Evolutionary conservation across 345 rosid species (phyloP), one percentile per base, ranked within the genome.

Genomic region (Turnera subulata): DNA sequence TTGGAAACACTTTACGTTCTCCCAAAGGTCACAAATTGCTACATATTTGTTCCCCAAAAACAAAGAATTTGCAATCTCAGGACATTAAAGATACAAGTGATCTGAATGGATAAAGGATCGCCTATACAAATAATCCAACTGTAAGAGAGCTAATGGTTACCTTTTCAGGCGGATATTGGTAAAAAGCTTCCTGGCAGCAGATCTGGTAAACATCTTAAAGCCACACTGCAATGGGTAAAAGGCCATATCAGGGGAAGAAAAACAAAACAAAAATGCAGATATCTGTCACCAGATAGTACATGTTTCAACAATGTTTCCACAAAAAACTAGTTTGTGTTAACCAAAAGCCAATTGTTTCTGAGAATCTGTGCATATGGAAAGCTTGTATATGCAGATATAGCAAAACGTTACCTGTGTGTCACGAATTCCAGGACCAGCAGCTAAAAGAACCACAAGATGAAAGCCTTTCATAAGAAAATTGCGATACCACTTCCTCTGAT

Each of bases 401-500:
- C 9, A 24, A 47, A 29, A 59, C 40, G 11, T 56, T 26, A 93
- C 99, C 92, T 93, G 97, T 0, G 97, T 93, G 72, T 93, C 99
- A 38, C 89, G 95, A 73, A 93, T 83, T 65, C 97, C 99, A 71
- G 96, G 82, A 66, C 99, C 97, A 60, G 96, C 91, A 63, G 89
- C 63, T 44, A 93, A 54, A 59, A 89, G 70, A 69, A 93, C 99
- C 65, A 87, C 96, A 14, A 93, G 71, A 76, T 93, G 97, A 70
- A 93, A 93, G 40, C 97, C 99, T 79, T 90, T 93, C 97, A 93
- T 93, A 65, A 93, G 56, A 69, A 89, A 82, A 68, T 93, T 93
- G 57, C 97, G 99, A 72, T 89, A 80, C 97, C 97, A 87, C 77
- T 93, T 93, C 75, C 97, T 87, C 99, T 93, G 88, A 58, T 74